A percentile compares a stretch with the other conserved stretches of the same genome.
phyloP scores from a whole-genome alignment of 176 grass and related monocot genomes.

The Triticum dicoccoides region DNA sequence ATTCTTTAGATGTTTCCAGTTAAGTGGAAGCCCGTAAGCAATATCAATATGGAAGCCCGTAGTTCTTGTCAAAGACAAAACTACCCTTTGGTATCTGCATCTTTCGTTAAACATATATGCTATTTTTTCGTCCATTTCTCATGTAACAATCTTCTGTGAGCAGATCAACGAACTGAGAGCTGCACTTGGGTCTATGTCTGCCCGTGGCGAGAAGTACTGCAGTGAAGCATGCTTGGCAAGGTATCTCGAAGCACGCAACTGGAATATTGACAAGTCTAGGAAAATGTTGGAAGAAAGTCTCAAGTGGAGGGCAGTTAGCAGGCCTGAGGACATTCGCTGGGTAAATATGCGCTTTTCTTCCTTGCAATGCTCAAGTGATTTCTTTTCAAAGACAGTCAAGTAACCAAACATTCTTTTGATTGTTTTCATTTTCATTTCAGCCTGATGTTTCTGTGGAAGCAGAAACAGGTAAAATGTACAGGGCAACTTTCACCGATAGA shows the following conservation, averaged over 20 bases:
- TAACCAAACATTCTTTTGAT: neutral
- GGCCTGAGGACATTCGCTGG: constrained; percentile 84
- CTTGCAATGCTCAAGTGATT: neutral
- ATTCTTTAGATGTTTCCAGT: neutral
- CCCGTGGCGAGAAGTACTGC: constrained; percentile 43
- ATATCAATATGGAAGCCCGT: neutral
- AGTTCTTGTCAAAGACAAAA: neutral
- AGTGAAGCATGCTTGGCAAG: constrained; percentile 61
- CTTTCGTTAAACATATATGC: neutral
- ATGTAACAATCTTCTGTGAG: neutral
- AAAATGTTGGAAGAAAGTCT: constrained; percentile 94
- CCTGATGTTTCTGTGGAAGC: constrained; percentile 66
- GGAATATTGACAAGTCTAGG: constrained; percentile 65
- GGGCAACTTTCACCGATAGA: constrained; percentile 71
- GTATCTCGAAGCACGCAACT: constrained; percentile 76
- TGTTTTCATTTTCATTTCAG: constrained; percentile 36
- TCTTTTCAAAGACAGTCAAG: neutral
- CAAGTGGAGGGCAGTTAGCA: constrained; percentile 80
- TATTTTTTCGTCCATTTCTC: neutral
- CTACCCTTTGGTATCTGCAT: neutral
- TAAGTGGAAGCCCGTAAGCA: neutral
- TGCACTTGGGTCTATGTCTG: constrained; percentile 57
- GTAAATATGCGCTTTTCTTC: constrained; percentile 27
- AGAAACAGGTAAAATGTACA: constrained; percentile 92
- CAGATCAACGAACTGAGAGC: constrained; percentile 72